Base-by-base conservation (phyloP, 2,329 filamentous ascomycete genomes). In the Fusarium nanum region DNA sequence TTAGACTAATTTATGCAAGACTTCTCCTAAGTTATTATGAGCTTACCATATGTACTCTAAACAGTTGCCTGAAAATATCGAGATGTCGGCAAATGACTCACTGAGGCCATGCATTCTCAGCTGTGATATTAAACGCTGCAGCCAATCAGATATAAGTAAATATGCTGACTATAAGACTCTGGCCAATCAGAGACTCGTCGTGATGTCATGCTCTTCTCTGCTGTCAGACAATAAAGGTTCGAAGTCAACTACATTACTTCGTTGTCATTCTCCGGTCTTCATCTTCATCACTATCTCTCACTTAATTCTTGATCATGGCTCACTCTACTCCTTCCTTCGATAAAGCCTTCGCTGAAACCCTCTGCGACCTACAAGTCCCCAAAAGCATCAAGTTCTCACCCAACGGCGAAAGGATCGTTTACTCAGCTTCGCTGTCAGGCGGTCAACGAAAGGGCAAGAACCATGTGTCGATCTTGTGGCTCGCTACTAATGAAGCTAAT, bases 341-440 rank as follows among this genome's bases (percentile, higher is more conserved):
- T 22, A 58, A 60, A 23, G 14, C 34, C 37, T 52, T 72, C 7
- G 68, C 69, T 1, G 34, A 70, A 7, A 34, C 47, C 9, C 50
- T 72, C 13, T 72, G 69, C 11, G 55, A 64, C 9, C 28, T 71
- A 4, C 44, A 71, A n/a, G 37, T 72, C 16, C 69, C 68, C 5
- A 44, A 58, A 5, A 1, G 13, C 6, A 49, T 72, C 6, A 56
- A 30, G 18, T 32, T 72, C 32, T 72, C 69, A 0, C 68, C 65
- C 3, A 32, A 56, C 3, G 58, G 65, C 0, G 23, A 54, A 30
- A 46, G 40, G 5, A 11, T 71, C 4, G 14, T 72, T 1, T 70
- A 72, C 47, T 53, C 52, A 2, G 67, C 68, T 30, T 46, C 16
- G 28, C 42, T 60, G 1, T 3, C 28, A 12, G n/a, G 8, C 2